A percentile compares a stretch with the other conserved stretches of the same genome.
These are phyloP conservation scores for Silene coronaria DNA, from an alignment of 179 eudicot species.

Conservation along the genomic window DNA sequence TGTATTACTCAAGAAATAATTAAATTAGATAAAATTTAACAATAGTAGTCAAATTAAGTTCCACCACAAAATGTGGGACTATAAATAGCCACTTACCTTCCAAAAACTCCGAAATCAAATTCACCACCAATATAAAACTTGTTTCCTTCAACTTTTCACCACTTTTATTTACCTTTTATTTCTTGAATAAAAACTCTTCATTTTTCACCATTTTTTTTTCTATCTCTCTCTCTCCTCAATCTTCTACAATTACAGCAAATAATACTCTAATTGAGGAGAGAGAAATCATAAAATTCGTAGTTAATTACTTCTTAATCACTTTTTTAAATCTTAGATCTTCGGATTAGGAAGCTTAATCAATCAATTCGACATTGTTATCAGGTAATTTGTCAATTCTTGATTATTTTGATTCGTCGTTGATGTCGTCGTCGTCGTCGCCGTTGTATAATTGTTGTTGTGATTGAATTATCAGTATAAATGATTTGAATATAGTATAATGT, in stretches of 20 bases:
- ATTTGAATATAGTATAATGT: no score
- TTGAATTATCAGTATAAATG: not conserved
- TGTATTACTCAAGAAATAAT: no score
- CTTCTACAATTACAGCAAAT: not conserved
- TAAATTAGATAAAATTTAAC: no score
- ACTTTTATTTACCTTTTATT: no score
- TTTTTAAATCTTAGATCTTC: conserved; percentile 1
- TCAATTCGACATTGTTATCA: not conserved
- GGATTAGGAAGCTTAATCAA: not conserved
- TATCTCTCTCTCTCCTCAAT: conserved; percentile 4
- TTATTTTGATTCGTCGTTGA: not conserved
- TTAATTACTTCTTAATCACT: not conserved
- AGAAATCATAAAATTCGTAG: not conserved
- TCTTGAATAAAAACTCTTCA: not conserved
- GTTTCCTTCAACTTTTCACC: not conserved
- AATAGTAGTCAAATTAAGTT: no score
- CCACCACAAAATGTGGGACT: no score
- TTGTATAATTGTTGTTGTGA: not conserved
- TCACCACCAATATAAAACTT: not conserved
- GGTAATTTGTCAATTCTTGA: not conserved
- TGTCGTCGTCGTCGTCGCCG: not conserved
- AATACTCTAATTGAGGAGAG: conserved; percentile 1
- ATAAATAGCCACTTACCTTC: no score
- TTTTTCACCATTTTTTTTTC: not conserved
- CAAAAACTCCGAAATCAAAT: not conserved